Percentiles rank a stretch among this genome's conserved stretches.
Evolutionary conservation across 2,329 filamentous ascomycete species (phyloP).

Genomic region (Immersiporthe knoxdaviesiana): DNA sequence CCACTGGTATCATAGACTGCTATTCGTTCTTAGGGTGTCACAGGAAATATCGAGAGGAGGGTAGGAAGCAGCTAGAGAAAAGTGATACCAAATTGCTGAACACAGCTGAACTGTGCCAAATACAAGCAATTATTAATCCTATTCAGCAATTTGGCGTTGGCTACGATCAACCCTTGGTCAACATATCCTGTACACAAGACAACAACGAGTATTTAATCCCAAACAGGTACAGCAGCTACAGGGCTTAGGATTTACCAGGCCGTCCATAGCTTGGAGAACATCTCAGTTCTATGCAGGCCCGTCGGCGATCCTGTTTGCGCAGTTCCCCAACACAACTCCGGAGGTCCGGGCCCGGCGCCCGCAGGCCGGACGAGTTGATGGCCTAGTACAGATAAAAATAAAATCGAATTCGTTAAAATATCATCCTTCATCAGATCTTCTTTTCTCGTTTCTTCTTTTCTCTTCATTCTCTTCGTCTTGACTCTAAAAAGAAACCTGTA

Average conservation of each 20-base stretch:
- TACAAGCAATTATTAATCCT: not conserved
- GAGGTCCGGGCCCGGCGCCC: constrained; percentile 7
- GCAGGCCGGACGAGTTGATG: not conserved
- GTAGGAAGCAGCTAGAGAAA: not conserved
- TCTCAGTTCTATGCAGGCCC: not conserved
- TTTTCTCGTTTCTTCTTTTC: too few relatives aligned
- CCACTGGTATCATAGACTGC: not conserved
- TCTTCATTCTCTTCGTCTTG: not conserved
- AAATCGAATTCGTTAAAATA: not conserved
- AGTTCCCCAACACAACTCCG: constrained; percentile 16
- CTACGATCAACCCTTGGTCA: not conserved
- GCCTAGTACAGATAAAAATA: too few relatives aligned
- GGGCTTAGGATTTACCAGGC: not conserved
- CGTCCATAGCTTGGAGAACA: not conserved
- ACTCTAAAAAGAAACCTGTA: not conserved
- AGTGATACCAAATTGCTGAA: not conserved
- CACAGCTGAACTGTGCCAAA: too few relatives aligned
- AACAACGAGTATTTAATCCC: not conserved
- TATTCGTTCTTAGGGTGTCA: not conserved
- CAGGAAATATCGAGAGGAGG: too few relatives aligned
- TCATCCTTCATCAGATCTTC: not conserved
- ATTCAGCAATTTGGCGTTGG: not conserved
- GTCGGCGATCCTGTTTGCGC: not conserved
- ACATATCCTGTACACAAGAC: not conserved
- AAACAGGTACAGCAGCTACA: not conserved